Evolutionary conservation across 306 rosid species (phyloP), one percentile per base, ranked within the genome.

Genomic region (Begonia fuchsioides): DNA sequence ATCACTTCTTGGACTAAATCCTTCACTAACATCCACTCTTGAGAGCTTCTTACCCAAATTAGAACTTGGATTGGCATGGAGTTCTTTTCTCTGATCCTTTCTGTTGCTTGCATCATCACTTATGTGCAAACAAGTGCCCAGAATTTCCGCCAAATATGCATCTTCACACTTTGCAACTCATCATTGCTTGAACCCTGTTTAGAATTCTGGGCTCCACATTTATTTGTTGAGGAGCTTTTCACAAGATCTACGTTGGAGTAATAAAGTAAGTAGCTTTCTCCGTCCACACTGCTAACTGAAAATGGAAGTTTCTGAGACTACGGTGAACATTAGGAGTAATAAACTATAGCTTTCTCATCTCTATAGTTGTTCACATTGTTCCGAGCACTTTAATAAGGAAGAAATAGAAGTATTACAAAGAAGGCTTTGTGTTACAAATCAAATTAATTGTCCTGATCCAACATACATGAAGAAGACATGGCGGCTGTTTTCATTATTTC

Each of bases 301-400:
- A 92, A 92, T 32, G 98, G 98, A 73, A 92, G 93, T 85, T 92
- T 92, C 66, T 79, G 95, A 43, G 94, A 82, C 49, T 73, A 80
- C 15, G 94, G 96, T 49, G 98, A 92, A 55, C n/a, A n/a, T n/a
- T n/a, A n/a, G n/a, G n/a, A n/a, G n/a, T n/a, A n/a, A n/a, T n/a
- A n/a, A n/a, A n/a, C n/a, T n/a, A n/a, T n/a, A n/a, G n/a, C n/a
- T n/a, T n/a, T n/a, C n/a, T n/a, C n/a, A n/a, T n/a, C n/a, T n/a
- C n/a, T n/a, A n/a, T n/a, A n/a, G n/a, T n/a, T n/a, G n/a, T n/a
- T n/a, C n/a, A n/a, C n/a, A n/a, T n/a, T n/a, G n/a, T n/a, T n/a
- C n/a, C n/a, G n/a, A n/a, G n/a, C n/a, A n/a, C n/a, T n/a, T n/a
- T n/a, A n/a, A n/a, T n/a, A n/a, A n/a, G n/a, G n/a, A n/a, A n/a